Percentiles rank a stretch among this genome's conserved stretches.
Evolutionary conservation across 179 eudicot genomes (phyloP).

Genomic region (Heliamphora pulchella): DNA sequence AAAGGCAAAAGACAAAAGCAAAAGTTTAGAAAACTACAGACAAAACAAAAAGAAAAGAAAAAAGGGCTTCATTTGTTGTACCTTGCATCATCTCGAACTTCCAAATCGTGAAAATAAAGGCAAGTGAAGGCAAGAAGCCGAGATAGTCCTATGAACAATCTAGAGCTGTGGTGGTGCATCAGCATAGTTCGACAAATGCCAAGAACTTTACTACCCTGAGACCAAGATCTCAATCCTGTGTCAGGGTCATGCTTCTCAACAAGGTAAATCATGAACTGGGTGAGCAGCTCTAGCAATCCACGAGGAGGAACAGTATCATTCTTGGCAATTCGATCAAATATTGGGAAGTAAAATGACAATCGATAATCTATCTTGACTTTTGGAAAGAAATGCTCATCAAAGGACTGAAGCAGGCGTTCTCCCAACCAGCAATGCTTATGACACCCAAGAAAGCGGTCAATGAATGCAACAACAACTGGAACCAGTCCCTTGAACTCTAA

Average conservation of each 20-base stretch:
- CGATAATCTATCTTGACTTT: constrained; percentile 52
- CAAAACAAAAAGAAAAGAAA: background rate
- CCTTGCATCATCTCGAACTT: constrained; percentile 96
- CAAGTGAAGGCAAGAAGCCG: constrained; percentile 71
- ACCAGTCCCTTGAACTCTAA: constrained; percentile 66
- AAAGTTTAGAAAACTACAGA: background rate
- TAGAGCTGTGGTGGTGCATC: constrained; percentile 80
- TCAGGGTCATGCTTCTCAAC: constrained; percentile 80
- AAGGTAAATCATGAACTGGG: constrained; percentile 46
- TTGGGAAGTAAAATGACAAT: constrained; percentile 59
- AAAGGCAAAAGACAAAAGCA: no score
- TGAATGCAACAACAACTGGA: constrained; percentile 51
- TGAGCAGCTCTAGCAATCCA: constrained; percentile 60
- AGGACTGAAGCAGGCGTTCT: constrained; percentile 67
- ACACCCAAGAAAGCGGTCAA: constrained; percentile 70
- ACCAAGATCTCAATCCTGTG: constrained; percentile 75
- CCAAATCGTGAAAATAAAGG: constrained; percentile 92
- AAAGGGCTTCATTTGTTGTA: constrained; percentile 17
- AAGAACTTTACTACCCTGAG: constrained; percentile 71
- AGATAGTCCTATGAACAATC: constrained; percentile 73
- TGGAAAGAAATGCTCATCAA: constrained; percentile 66
- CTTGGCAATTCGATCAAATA: constrained; percentile 73
- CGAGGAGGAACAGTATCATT: constrained; percentile 65
- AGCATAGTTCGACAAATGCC: constrained; percentile 77
- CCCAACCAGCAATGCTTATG: constrained; percentile 73